Evolutionary conservation across 2,329 filamentous ascomycete species (phyloP), one percentile per base, ranked within the genome.

Genomic region (Decorospora gaudefroyi): DNA sequence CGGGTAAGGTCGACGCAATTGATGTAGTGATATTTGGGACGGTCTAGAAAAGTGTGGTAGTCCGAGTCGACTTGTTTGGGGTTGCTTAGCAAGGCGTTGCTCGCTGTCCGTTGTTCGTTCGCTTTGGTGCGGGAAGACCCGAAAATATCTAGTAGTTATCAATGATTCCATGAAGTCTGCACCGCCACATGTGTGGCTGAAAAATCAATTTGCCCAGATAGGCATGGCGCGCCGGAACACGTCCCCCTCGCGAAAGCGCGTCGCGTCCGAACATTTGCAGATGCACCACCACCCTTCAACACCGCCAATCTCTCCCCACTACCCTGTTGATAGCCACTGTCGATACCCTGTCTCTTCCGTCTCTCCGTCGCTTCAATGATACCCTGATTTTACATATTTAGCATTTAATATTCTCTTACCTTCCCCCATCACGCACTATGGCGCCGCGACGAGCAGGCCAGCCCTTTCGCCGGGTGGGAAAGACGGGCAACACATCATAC

Each of bases 381-480:
- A 65, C 60, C 57, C 59, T 55, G 40, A 59, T 42, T 41, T n/a
- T 55, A 45, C 46, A 49, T 57, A 61, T 18, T 44, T 55, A 46
- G 42, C 52, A 49, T 55, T 57, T 57, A 55, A 59, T 57, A 29
- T 49, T 37, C 54, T 45, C 49, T 46, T 53, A 51, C 48, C 46
- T 51, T 45, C 46, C 36, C 44, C 42, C 46, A 33, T 33, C 34
- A 27, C 50, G 61, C 64, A 62, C 40, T 47, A 77, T 77, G 74
- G 67, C 74, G 27, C 72, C 74, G 39, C 72, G 73, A 59, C 63
- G 73, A 30, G 51, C 61, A 53, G 68, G 68, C 39, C 69, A 72
- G 49, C 64, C 69, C 40, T 72, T 67, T 49, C 69, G 72, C 54
- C 73, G 74, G 50, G 69, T 75, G 41, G 69, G 70, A 56, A 73